Conservation (phyloP, 352 stramenopile species). For the Hyaloperonospora brassicae region DNA sequence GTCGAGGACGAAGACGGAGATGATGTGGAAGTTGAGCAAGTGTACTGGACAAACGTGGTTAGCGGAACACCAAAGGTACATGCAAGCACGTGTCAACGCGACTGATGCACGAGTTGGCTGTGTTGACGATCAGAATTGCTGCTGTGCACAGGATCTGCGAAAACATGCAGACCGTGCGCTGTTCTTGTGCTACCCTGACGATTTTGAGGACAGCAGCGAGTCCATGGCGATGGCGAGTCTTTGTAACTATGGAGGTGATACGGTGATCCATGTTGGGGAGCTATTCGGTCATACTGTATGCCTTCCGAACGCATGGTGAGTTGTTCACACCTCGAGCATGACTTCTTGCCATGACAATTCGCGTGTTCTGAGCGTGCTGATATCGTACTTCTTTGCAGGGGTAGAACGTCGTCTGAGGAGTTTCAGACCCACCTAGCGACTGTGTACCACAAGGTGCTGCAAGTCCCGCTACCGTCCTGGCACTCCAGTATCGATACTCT, state of each 20-base stretch:
- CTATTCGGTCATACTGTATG: slow-evolving; percentile 86
- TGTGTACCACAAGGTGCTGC: slow-evolving; percentile 91
- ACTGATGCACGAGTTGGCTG: too few relatives aligned
- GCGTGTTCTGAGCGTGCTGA: too few relatives aligned
- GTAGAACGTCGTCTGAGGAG: slow-evolving; percentile 85
- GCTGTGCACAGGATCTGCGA: slow-evolving; percentile 37
- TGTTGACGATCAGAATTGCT: too few relatives aligned
- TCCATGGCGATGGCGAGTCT: slow-evolving; percentile 88
- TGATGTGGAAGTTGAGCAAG: slow-evolving; percentile 54
- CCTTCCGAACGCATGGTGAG: slow-evolving; percentile 81
- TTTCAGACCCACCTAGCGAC: slow-evolving; percentile 88
- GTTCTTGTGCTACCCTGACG: slow-evolving; percentile 92
- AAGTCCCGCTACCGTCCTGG: slow-evolving; percentile 87
- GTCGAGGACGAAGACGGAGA: too few relatives aligned
- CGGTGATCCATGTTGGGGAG: slow-evolving; percentile 91
- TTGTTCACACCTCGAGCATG: neutral
- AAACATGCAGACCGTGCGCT: slow-evolving; percentile 78
- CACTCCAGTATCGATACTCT: slow-evolving; percentile 89
- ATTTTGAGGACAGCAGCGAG: slow-evolving; percentile 80
- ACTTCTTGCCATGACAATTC: neutral
- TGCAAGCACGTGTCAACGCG: neutral
- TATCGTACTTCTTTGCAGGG: slow-evolving; percentile 34
- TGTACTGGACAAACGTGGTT: slow-evolving; percentile 77
- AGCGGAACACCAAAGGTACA: slow-evolving; percentile 64
- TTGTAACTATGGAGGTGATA: slow-evolving; percentile 85